phyloP scores from a whole-genome alignment of 2,329 filamentous ascomycete species.

The Didymella pinodella region DNA sequence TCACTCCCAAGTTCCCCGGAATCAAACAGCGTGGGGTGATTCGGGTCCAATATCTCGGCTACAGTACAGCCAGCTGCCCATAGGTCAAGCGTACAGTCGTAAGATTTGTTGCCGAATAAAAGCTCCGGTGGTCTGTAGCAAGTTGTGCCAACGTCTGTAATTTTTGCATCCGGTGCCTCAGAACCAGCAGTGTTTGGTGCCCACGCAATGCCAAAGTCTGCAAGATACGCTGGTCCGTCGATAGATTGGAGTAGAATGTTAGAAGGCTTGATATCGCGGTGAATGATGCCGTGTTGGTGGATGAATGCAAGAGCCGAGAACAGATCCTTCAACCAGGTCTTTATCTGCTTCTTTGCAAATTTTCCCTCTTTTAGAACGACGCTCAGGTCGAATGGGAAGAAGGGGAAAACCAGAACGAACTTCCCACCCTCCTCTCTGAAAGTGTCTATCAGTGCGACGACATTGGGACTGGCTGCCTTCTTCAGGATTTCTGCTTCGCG shows the following conservation, averaged over 20 bases:
- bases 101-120: conserved; percentile 81
- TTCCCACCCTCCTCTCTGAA: conserved; percentile 74
- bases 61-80: conserved; percentile 89
- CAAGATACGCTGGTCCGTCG: conserved; percentile 76
- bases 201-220: conserved; percentile 95
- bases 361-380: conserved; percentile 65
- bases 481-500: conserved; percentile 80
- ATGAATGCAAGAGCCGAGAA: conserved; percentile 75
- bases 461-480: conserved; percentile 63
- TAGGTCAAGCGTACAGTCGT: conserved; percentile 78
- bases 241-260: conserved; percentile 78
- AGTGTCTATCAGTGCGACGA: conserved; percentile 74
- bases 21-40: conserved; percentile 75
- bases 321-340: conserved; percentile 68
- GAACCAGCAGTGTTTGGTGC: conserved; percentile 64
- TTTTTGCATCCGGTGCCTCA: conserved; percentile 74
- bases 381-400: conserved; percentile 76
- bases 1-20: conserved; percentile 92
- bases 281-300: conserved; percentile 80
- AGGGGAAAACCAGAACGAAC: conserved; percentile 86
- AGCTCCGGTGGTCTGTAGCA: conserved; percentile 90
- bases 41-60: conserved; percentile 71
- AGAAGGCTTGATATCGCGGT: conserved; percentile 92
- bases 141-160: conserved; percentile 92
- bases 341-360: conserved; percentile 52